Base-by-base conservation (phyloP, 1,139 yeast genomes). In the Candida dubliniensis region DNA sequence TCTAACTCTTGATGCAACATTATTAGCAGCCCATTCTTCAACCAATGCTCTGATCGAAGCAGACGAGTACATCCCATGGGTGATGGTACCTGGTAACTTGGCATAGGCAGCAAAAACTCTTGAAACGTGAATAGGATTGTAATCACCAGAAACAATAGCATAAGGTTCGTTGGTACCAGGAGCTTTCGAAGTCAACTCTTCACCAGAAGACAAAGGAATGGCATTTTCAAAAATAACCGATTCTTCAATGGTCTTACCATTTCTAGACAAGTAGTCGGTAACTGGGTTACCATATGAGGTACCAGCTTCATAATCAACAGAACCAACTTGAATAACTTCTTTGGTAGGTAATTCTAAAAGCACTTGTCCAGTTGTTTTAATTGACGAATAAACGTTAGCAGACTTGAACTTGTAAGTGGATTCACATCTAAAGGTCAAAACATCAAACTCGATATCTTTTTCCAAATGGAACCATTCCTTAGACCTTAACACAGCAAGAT, bases 61-160 rank as follows among this genome's bases (percentile, higher is more conserved):
- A 61, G 96, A 87, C 15, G 97, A 88, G 78, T 82, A 95, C 99
- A 93, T 93, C 63, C 99, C 99, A 62, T 95, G 99, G 32, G 99
- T 93, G 60, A 93, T 93, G 35, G 98, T 93, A 56, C 99, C 99
- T 50, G 96, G 96, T 61, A 93, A 78, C 60, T 83, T 84, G 45
- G 96, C 98, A 63, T 93, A 93, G 52, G 83, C 79, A 48, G 99
- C 93, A 69, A 93, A 93, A 41, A 90, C 95, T 66, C 96, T 85
- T 33, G 96, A 87, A 53, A 93, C 99, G 66, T 93, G 99, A 58
- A 93, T 93, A 54, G 99, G 99, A 69, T 93, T 93, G 82, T 81
- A 91, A 67, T 93, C 99, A 63, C 99, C 98, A 52, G 99, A 93
- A 36, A 93, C 97, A 61, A 84, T 87, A 51, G 97, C 99, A 64